Conservation (phyloP, 2,329 filamentous ascomycete species). For the Cercospora beticola region DNA sequence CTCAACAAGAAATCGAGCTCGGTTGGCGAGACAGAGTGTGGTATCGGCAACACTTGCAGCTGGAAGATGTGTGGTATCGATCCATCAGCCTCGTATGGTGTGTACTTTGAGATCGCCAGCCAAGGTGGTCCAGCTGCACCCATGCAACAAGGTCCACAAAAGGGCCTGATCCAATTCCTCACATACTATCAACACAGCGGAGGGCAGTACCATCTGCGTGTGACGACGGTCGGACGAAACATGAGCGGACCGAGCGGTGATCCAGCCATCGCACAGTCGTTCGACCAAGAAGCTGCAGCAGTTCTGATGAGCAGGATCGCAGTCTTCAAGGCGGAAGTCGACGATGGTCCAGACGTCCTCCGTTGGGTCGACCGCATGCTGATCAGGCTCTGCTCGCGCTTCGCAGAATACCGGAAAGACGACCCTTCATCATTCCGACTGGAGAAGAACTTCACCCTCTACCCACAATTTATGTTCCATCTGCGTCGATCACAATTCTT, state of each 20-base stretch:
- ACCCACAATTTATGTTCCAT: constrained; percentile 99
- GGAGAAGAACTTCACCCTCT: constrained; percentile 98
- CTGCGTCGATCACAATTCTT: constrained; percentile 94
- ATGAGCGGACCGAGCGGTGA: constrained; percentile 92
- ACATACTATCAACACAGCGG: constrained; percentile 98
- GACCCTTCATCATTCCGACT: constrained; percentile 94
- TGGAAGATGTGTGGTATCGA: constrained; percentile 99
- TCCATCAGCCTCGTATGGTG: constrained; percentile 85
- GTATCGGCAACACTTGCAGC: constrained; percentile 96
- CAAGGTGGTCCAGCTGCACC: constrained; percentile 75
- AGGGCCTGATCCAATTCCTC: constrained; percentile 96
- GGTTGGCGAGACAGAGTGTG: constrained; percentile 95
- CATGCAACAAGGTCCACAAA: constrained; percentile 82
- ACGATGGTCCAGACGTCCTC: constrained; percentile 96
- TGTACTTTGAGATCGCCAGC: constrained; percentile 97
- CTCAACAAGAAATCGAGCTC: constrained; percentile 97
- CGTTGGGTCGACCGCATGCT: constrained; percentile 99
- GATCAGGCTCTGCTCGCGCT: constrained; percentile 91
- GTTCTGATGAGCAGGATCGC: constrained; percentile 99
- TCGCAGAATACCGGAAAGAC: constrained; percentile 97
- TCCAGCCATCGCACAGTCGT: constrained; percentile 91
- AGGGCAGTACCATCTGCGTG: constrained; percentile 91
- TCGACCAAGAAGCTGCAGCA: constrained; percentile 95
- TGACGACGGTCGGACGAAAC: constrained; percentile 89
- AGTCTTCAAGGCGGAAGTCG: constrained; percentile 97